Conservation (phyloP, 31 red algal species). For the Bonnemaisonia californica region DNA sequence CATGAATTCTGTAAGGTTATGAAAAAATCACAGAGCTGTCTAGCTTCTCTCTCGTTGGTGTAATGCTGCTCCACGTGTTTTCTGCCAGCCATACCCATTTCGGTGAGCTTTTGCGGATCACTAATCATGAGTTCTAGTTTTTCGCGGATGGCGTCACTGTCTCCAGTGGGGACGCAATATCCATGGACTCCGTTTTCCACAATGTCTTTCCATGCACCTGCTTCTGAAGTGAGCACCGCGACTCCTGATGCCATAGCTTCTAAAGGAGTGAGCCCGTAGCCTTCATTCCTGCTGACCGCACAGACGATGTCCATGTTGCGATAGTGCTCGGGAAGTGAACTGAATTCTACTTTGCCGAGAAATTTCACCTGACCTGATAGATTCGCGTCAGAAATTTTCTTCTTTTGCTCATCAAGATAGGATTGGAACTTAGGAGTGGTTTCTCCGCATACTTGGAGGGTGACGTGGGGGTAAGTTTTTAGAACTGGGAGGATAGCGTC, state of each 20-base stretch:
- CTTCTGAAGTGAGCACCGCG: neutral
- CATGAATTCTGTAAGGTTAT: too few relatives aligned
- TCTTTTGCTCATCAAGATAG: neutral
- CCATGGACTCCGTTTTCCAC: neutral
- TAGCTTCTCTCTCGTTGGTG: too few relatives aligned
- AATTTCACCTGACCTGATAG: neutral
- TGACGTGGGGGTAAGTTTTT: neutral
- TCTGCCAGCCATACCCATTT: too few relatives aligned
- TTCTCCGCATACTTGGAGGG: neutral
- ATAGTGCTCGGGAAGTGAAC: neutral
- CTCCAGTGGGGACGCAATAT: too few relatives aligned
- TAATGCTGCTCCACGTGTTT: too few relatives aligned
- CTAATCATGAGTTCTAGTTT: too few relatives aligned
- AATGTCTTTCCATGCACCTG: constrained; percentile 17
- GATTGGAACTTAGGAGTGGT: constrained; percentile 11
- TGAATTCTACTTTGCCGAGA: neutral
- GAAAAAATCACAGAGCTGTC: too few relatives aligned
- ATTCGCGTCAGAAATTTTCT: neutral
- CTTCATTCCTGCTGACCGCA: constrained; percentile 3
- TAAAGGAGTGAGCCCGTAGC: neutral
- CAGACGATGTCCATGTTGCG: neutral
- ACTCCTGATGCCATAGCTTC: constrained; percentile 1
- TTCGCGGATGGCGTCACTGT: too few relatives aligned
- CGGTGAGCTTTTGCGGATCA: too few relatives aligned
- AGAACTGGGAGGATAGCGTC: neutral